These are phyloP conservation scores for Apiospora hydei DNA, from an alignment of 2,329 filamentous ascomycete genomes.

Conservation along the genomic window DNA sequence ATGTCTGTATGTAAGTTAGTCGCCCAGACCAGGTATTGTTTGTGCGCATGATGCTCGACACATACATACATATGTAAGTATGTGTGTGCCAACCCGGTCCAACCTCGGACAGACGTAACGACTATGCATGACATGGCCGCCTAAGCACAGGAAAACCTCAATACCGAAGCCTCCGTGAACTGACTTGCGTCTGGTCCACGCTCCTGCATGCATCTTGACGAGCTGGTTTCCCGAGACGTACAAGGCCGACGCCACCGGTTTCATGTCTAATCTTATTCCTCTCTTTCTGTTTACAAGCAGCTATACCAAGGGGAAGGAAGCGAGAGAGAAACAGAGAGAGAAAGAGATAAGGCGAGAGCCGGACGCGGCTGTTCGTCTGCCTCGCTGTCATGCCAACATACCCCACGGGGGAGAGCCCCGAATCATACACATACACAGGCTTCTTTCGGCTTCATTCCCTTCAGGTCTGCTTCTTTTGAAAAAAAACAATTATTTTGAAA, in stretches of 20 bases:
- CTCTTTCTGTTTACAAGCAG: neutral
- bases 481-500: neutral
- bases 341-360: neutral
- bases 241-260: neutral
- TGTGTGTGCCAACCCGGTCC: constrained; percentile 1
- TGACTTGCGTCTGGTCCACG: neutral
- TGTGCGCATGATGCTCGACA: constrained; percentile 6
- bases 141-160: neutral
- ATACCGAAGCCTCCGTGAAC: constrained; percentile 7
- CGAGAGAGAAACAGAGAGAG: neutral
- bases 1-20: neutral
- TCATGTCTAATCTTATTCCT: neutral
- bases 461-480: neutral
- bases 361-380: neutral
- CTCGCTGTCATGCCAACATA: neutral
- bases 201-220: neutral
- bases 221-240: constrained; percentile 7
- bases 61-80: neutral
- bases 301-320: neutral
- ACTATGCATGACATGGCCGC: neutral
- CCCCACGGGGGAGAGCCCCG: neutral
- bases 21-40: neutral
- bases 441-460: neutral
- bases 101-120: constrained; percentile 11
- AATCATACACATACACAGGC: neutral